Base-by-base conservation (phyloP, 2,329 filamentous ascomycete species). In the Microdochium nivale region DNA sequence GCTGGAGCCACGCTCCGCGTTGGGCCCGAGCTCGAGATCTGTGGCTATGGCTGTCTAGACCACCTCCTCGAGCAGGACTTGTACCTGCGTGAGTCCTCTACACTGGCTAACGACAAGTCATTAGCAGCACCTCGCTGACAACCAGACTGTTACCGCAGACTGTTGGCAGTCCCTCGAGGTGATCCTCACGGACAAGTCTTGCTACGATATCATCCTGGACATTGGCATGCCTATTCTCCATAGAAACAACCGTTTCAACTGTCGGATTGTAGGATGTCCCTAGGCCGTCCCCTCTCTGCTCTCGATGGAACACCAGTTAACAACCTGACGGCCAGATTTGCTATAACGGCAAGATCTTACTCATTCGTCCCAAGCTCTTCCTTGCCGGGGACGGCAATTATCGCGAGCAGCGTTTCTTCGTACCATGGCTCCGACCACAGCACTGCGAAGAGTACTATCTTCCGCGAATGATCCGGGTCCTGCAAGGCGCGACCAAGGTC, bases 301-400 rank as follows among this genome's bases (percentile, higher is more conserved):
- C 14, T 44, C 23, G 14, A 23, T 13, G 7, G 11, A 11, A 11
- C 27, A 30, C 27, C 27, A 11, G 27, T 11, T 30, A 30, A 30
- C 27, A 11, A 5, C 5, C 27, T 11, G 11, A 5, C 11, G 11
- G 5, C 40, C 19, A 44, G 40, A 77, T 88, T 55, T 72, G 74
- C 54, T 73, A 82, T 49, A 79, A 90, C 58, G 77, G 80, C 49
- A 81, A 84, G 67, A 83, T 91, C 21, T 68, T 90, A 19, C 72
- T 86, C 53, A 85, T 94, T 52, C 74, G 87, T 11, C 86, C 86
- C 0, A 90, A 90, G 67, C 73, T 88, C 56, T 83, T 75, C 59
- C 75, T 90, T 5, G 85, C 85, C 48, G 85, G 87, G 54, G 84
- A 88, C 64, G 86, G 86, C 2, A 87, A 83, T 57, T 84, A 80